Base-by-base conservation (phyloP, 2,329 filamentous ascomycete species). In the Moelleriella libera region DNA sequence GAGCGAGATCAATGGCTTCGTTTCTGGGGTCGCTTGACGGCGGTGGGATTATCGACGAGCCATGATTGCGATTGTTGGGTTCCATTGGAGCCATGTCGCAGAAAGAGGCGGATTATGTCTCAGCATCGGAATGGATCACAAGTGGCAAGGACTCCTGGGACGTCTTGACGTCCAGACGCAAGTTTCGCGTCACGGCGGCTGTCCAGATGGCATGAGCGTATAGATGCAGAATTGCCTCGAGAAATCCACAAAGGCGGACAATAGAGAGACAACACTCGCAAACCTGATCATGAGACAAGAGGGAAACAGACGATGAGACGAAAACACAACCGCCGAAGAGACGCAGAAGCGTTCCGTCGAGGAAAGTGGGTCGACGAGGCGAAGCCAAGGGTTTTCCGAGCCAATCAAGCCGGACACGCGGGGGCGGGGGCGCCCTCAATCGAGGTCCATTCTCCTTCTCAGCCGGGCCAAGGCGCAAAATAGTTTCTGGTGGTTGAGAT, bases 1-100 rank as follows among this genome's bases (percentile, higher is more conserved):
- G 4, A 30, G 2, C 41, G 11, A 32, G 40, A 29, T 7, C 4
- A 8, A 30, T 8, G 32, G 30, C 10, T 12, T 31, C 28, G 45
- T 30, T n/a, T 29, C 47, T 47, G 48, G 51, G 41, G 44, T 46
- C 30, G 37, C 46, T 43, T 42, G 49, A 48, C 49, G 48, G 49
- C 32, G 46, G 43, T 14, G 50, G 47, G 52, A 51, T 45, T 30
- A 41, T 10, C 21, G 9, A 12, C 12, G 37, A 14, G 44, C 34
- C 46, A 34, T 43, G n/a, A 30, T 30, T 53, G 44, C 51, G 56
- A 53, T 58, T 53, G 32, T 31, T 37, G 29, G 44, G 44, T 37
- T 28, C 43, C 39, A 39, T 41, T 11, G 54, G 53, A 50, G 55
- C 54, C 60, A 63, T 63, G 45, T 14, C 54, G 47, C 46, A 41